phyloP scores from a whole-genome alignment of 495 filamentous ascomycete genomes.

The Gamarada debralockiae region DNA sequence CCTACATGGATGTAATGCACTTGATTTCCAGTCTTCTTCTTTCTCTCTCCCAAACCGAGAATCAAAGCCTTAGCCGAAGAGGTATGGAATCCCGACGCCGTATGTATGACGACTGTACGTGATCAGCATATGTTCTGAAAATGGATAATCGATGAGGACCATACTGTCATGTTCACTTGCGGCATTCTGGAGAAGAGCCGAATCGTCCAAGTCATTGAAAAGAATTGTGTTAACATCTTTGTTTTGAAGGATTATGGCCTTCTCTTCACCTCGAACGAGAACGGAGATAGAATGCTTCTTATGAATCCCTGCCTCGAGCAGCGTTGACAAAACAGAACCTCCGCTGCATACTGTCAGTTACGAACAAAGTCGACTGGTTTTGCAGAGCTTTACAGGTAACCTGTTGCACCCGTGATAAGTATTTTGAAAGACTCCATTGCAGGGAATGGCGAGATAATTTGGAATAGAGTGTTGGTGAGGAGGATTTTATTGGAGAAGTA shows the following conservation, averaged over 20 bases:
- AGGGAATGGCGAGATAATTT: background rate
- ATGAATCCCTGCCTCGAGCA: background rate
- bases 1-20: constrained; percentile 31
- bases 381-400: constrained; percentile 7
- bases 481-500: too few relatives aligned
- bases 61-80: constrained; percentile 29
- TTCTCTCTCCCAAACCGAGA: constrained; percentile 32
- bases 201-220: constrained; percentile 28
- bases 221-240: constrained; percentile 21
- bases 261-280: constrained; percentile 18
- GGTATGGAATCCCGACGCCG: constrained; percentile 29
- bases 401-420: constrained; percentile 10
- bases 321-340: constrained; percentile 2
- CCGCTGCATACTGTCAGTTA: background rate
- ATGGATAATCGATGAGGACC: background rate
- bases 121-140: background rate
- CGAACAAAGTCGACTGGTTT: background rate
- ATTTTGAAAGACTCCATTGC: constrained; percentile 2
- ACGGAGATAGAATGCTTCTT: constrained; percentile 4
- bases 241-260: constrained; percentile 10
- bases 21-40: constrained; percentile 24
- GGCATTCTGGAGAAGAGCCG: constrained; percentile 21
- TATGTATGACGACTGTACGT: constrained; percentile 33
- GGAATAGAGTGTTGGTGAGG: too few relatives aligned
- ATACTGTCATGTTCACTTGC: constrained; percentile 33